Evolutionary conservation across 495 filamentous ascomycete species (phyloP).

Genomic region (Penicillium malachiteum): DNA sequence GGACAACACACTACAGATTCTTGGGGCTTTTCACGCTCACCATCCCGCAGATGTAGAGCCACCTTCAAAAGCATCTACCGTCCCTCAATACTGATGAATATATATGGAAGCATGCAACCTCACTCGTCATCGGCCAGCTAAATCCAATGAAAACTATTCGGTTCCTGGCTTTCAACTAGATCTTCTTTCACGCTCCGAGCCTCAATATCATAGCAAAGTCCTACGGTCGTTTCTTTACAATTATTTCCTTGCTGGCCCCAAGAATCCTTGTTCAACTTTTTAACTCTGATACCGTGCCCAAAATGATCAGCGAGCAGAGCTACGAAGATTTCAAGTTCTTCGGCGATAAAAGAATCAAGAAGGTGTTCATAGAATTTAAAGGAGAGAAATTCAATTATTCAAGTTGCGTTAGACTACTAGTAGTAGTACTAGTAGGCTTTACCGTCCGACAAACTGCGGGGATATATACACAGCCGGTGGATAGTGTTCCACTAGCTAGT

Average conservation of each 20-base stretch:
- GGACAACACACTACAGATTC: too few relatives aligned
- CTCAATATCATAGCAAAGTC: conserved; percentile 97
- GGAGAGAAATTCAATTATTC: too few relatives aligned
- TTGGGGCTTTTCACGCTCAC: too few relatives aligned
- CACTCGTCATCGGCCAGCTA: too few relatives aligned
- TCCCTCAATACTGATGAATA: too few relatives aligned
- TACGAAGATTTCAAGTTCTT: conserved; percentile 7
- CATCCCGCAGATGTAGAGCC: too few relatives aligned
- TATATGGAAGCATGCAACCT: too few relatives aligned
- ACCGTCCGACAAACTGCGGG: conserved; percentile 14
- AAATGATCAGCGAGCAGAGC: background rate
- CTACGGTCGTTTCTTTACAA: conserved; percentile 95
- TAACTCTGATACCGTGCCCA: background rate
- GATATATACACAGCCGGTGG: conserved; percentile 19
- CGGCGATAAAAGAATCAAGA: conserved; percentile 3
- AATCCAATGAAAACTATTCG: too few relatives aligned
- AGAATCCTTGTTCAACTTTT: conserved; percentile 3
- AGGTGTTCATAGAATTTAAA: conserved; percentile 2
- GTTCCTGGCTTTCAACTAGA: conserved; percentile 97
- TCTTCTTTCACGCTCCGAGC: conserved; percentile 92
- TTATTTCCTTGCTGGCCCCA: conserved; percentile 65
- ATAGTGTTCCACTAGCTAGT: conserved; percentile 11
- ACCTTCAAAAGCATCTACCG: too few relatives aligned
- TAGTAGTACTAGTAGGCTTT: too few relatives aligned
- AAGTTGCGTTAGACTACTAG: too few relatives aligned